Evolutionary conservation across 495 filamentous ascomycete genomes (phyloP), one percentile per base, ranked within the genome.

Genomic region (Choiromyces venosus): DNA sequence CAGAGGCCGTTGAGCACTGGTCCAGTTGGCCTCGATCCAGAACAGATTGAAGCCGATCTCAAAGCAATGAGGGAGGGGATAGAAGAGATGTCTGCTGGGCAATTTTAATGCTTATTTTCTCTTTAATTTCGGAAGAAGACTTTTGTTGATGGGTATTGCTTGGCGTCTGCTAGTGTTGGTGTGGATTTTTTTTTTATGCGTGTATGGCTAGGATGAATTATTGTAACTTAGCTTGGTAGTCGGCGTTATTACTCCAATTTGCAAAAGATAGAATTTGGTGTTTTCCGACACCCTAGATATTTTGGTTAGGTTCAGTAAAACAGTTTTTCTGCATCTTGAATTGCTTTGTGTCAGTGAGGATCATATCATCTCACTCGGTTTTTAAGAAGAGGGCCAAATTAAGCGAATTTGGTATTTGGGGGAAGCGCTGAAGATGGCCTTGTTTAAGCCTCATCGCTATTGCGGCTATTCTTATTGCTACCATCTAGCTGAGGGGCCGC

Each of bases 1-100:
- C 52, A 56, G 52, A 14, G 52, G 52, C 52, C 52, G n/a, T 56
- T 56, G 52, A 56, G 52, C n/a, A 56, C 52, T 56, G 52, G n/a
- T 29, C 52, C 52, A 29, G 52, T 29, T 25, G 52, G 52, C 5
- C 9, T 56, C n/a, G 14, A 10, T 10, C 52, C n/a, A 29, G n/a
- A 25, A 14, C n/a, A 56, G 52, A 56, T 56, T 56, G 52, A 56
- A 3, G 52, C 52, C n/a, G 52, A 56, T 29, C 52, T 56, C 14
- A 56, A 25, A 10, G 52, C n/a, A 14, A 56, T 56, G 52, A 56
- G 10, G n/a, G 9, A 29, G n/a, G 52, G 52, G n/a, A 25, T 14
- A 25, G 52, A 29, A 25, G 14, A 1, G n/a, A 10, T 14, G 10
- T 56, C 29, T 56, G n/a, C 8, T 9, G n/a, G 0, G n/a, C 29